Evolutionary conservation across 1,139 yeast species (phyloP).

Genomic region (Meyerozyma sp.): DNA sequence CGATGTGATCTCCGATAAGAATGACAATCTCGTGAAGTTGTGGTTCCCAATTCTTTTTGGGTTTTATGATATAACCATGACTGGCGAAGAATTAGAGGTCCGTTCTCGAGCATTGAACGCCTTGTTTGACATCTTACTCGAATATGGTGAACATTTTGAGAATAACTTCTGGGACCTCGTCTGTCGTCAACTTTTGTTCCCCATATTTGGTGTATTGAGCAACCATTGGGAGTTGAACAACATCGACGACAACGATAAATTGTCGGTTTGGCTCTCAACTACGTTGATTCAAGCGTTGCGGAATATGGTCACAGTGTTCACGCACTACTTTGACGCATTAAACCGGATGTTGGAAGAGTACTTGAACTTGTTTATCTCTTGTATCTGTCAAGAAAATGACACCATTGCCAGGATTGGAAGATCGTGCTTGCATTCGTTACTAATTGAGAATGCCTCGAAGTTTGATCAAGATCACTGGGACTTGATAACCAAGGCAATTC

Average conservation of each 20-base stretch:
- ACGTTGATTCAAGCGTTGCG: slow-evolving; percentile 93
- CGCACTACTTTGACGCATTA: slow-evolving; percentile 72
- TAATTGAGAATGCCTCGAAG: slow-evolving; percentile 66
- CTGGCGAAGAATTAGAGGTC: slow-evolving; percentile 90
- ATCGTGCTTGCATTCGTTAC: slow-evolving; percentile 74
- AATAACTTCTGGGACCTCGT: slow-evolving; percentile 76
- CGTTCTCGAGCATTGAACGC: slow-evolving; percentile 81
- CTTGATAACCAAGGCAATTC: slow-evolving; percentile 59
- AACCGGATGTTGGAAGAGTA: slow-evolving; percentile 72
- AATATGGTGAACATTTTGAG: slow-evolving; percentile 74
- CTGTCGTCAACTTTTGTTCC: slow-evolving; percentile 76
- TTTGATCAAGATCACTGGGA: slow-evolving; percentile 70
- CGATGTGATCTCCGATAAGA: slow-evolving; percentile 15
- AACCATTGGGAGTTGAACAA: slow-evolving; percentile 71
- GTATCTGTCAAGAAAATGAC: slow-evolving; percentile 95
- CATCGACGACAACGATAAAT: slow-evolving; percentile 65
- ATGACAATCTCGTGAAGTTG: slow-evolving; percentile 39
- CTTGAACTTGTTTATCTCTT: slow-evolving; percentile 69
- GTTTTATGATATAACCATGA: slow-evolving; percentile 86
- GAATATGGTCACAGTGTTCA: slow-evolving; percentile 77
- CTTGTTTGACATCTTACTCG: slow-evolving; percentile 75
- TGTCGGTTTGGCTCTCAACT: slow-evolving; percentile 94
- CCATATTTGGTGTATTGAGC: slow-evolving; percentile 78
- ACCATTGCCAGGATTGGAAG: slow-evolving; percentile 94
- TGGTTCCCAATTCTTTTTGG: slow-evolving; percentile 86